Base-by-base conservation (phyloP, 1,139 yeast species). In the Yamadazyma sp. region DNA sequence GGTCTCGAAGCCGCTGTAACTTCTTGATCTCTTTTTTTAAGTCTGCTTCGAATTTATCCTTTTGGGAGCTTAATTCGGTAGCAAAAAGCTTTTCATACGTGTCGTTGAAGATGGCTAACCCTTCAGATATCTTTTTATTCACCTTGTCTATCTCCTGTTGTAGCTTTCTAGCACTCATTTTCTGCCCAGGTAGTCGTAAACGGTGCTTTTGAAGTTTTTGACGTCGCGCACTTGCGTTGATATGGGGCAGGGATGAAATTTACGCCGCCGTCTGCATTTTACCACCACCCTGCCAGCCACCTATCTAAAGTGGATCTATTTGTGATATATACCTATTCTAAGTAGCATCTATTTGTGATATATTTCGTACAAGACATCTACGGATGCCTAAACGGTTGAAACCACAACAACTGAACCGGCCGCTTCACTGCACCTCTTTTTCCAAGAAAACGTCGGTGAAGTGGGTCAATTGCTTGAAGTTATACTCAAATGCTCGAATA, bases 21-120 rank as follows among this genome's bases (percentile, higher is more conserved):
- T 89, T 91, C 64, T 94, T 94, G 62, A 94, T 92, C 62, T 94
- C 98, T 55, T 95, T 86, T 71, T 94, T 94, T 60, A 94, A 69
- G 58, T 92, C 98, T 52, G 83, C 80, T 62, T 94, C 98, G 45
- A 92, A 75, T 64, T 92, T 92, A 59, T 94, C 98, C 67, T 92
- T 86, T 60, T 91, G 97, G 9, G 96, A 83, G 48, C 81, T 85
- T 52, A 87, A 84, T 48, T 91, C 92, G 31, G 95, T 80, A 41
- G 77, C 74, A 61, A 83, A 84, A 35, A 92, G 79, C 65, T 92
- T 92, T 32, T 88, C 96, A 58, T 91, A 87, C 34, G 87, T 83
- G 40, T 78, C 83, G 59, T 92, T 97, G 58, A 92, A 94, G 45
- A 82, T 84, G 39, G 80, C 80, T 34, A 92, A 77, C n/a, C 98